Percentiles rank a stretch among this genome's conserved stretches.
Evolutionary conservation across 2,329 filamentous ascomycete species (phyloP).

Genomic region (Proliferodiscus dingleyae): DNA sequence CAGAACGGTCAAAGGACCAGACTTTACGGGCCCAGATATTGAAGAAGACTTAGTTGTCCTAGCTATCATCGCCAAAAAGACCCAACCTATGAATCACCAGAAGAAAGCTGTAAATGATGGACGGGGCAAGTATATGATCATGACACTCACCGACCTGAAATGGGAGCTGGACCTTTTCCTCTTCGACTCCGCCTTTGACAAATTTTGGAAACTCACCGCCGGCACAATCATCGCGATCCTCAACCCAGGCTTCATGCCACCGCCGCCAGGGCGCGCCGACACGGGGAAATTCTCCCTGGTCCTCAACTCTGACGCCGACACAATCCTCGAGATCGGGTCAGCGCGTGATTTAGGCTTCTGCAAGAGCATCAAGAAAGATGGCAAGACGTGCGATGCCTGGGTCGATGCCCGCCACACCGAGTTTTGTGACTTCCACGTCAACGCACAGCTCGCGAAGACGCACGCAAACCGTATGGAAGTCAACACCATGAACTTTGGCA

Average conservation of each 20-base stretch:
- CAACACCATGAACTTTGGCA: slow-evolving; percentile 58
- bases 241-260: slow-evolving; percentile 88
- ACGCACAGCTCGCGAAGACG: slow-evolving; percentile 70
- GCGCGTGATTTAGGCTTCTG: slow-evolving; percentile 86
- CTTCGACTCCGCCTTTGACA: slow-evolving; percentile 83
- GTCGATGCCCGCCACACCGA: slow-evolving; percentile 83
- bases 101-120: slow-evolving; percentile 42
- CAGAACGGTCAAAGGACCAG: slow-evolving; percentile 73
- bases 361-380: slow-evolving; percentile 78
- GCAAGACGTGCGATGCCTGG: slow-evolving; percentile 75
- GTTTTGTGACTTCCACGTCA: slow-evolving; percentile 89
- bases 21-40: slow-evolving; percentile 74
- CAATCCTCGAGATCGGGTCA: slow-evolving; percentile 80
- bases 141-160: slow-evolving; percentile 81
- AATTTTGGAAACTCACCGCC: slow-evolving; percentile 88
- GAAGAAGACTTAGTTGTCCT: slow-evolving; percentile 89
- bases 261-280: slow-evolving; percentile 66
- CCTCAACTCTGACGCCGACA: slow-evolving; percentile 81
- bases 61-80: slow-evolving; percentile 83
- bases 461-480: slow-evolving; percentile 68
- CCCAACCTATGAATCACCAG: slow-evolving; percentile 64
- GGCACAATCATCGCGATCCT: slow-evolving; percentile 91
- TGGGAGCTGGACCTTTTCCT: slow-evolving; percentile 90
- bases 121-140: slow-evolving; percentile 83
- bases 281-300: slow-evolving; percentile 83